Base-by-base conservation (phyloP, 2,329 filamentous ascomycete species). In the Sporothrix variecibatus region DNA sequence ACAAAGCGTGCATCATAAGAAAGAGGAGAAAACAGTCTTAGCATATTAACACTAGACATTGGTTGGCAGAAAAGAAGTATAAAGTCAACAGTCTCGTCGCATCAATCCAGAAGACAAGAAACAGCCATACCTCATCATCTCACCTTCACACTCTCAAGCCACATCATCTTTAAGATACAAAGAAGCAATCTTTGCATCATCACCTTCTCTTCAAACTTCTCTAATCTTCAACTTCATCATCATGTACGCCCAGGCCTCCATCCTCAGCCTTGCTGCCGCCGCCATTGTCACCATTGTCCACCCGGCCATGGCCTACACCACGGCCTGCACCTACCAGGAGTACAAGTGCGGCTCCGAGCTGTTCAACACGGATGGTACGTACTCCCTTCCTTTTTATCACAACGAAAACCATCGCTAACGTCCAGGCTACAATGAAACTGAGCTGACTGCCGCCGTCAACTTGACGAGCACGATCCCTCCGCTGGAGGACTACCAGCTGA, bases 291-390 rank as follows among this genome's bases (percentile, higher is more conserved):
- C 68, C 31, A n/a, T 72, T 12, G 60, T 38, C 40, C 68, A 11
- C 60, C 49, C 68, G 26, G 53, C 68, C 58, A 12, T 28, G 7
- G 73, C 68, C 34, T 65, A 20, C 20, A 67, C 53, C 49, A 74
- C 67, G 15, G 53, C 62, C 53, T 76, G 75, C 72, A 23, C 8
- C 11, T 76, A 76, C 69, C 73, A 75, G 71, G 73, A 69, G 62
- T 76, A 76, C 69, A 72, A 71, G 40, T 76, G 75, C 46, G 75
- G 75, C 46, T 76, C 68, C 51, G 62, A 38, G n/a, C 56, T 76
- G 49, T 69, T 75, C 46, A 43, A 53, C 49, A 15, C 7, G 1
- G 40, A 73, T 17, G 73, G 73, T 72, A 68, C 20, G 68, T 11
- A 23, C n/a, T n/a, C n/a, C n/a, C n/a, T n/a, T n/a, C n/a, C n/a